Conservation (phyloP, 2,329 filamentous ascomycete genomes). For the Aspergillus sp. region DNA sequence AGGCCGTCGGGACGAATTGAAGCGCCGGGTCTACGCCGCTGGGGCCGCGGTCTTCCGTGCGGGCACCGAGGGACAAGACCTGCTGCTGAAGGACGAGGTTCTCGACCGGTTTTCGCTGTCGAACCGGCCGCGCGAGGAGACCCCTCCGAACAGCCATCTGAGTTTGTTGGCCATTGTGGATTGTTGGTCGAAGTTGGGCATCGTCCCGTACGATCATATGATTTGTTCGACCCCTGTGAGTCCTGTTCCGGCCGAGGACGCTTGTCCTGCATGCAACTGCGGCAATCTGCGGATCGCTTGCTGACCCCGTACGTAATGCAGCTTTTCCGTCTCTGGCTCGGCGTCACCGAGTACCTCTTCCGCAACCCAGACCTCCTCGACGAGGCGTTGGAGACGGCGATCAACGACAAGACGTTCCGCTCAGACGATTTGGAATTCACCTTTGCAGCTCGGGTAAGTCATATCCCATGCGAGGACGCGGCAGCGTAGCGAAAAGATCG, state of each 20-base stretch:
- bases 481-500: too few relatives aligned
- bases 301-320: constrained; percentile 24
- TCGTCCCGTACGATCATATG: constrained; percentile 98
- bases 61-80: constrained; percentile 53
- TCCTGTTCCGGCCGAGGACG: constrained; percentile 9
- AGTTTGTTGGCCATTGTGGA: constrained; percentile 95
- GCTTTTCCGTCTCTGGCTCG: constrained; percentile 92
- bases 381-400: constrained; percentile 78
- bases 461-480: too few relatives aligned
- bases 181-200: constrained; percentile 92
- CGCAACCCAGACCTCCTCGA: constrained; percentile 76
- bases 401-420: constrained; percentile 88
- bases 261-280: not conserved
- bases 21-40: constrained; percentile 72
- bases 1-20: constrained; percentile 72
- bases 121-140: constrained; percentile 61
- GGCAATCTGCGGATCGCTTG: not conserved
- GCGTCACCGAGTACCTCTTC: constrained; percentile 96
- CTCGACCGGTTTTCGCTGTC: constrained; percentile 87
- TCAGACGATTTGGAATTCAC: constrained; percentile 96
- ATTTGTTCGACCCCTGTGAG: constrained; percentile 89
- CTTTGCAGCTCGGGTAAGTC: constrained; percentile 76
- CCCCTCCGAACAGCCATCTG: constrained; percentile 84
- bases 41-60: constrained; percentile 67
- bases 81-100: constrained; percentile 75